phyloP scores from a whole-genome alignment of 306 rosid genomes.

The Mucuna pruriens region DNA sequence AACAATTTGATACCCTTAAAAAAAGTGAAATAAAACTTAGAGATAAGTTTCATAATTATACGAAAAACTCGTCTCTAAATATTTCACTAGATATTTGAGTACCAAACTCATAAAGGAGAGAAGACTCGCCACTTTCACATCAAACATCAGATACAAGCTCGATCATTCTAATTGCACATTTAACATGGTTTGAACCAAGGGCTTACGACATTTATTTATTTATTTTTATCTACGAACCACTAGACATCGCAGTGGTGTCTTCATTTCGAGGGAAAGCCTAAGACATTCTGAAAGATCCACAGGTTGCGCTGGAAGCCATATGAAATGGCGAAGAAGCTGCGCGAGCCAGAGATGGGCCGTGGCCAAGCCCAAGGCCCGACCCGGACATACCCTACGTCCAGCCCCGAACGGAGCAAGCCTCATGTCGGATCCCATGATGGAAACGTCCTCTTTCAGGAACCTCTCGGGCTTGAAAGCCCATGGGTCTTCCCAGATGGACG shows the following conservation, averaged over 20 bases:
- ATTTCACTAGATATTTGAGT: conserved; percentile 14
- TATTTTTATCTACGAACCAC: conserved; percentile 32
- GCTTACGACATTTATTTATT: background rate
- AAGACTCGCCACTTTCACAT: background rate
- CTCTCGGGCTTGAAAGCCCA: conserved; percentile 74
- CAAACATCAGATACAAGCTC: background rate
- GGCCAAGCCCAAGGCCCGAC: conserved; percentile 71
- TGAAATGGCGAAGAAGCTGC: conserved; percentile 60
- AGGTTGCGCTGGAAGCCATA: conserved; percentile 59
- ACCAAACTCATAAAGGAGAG: background rate
- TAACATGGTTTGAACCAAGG: background rate
- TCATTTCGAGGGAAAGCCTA: conserved; percentile 82
- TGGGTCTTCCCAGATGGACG: conserved; percentile 74
- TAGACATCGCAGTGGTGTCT: conserved; percentile 55
- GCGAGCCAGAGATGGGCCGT: conserved; percentile 87
- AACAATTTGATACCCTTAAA: conserved; percentile 9
- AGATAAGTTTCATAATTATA: background rate
- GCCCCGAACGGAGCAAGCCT: conserved; percentile 92
- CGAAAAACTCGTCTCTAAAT: background rate
- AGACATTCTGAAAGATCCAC: conserved; percentile 80
- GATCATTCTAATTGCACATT: background rate
- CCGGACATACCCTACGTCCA: conserved; percentile 85
- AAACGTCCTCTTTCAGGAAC: conserved; percentile 62
- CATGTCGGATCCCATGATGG: conserved; percentile 76
- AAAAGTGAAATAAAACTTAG: conserved; percentile 10